Percentiles rank a stretch among this genome's conserved stretches.
Evolutionary conservation across 2,329 filamentous ascomycete genomes (phyloP).

Genomic region (Allantophomopsis cytisporea): DNA sequence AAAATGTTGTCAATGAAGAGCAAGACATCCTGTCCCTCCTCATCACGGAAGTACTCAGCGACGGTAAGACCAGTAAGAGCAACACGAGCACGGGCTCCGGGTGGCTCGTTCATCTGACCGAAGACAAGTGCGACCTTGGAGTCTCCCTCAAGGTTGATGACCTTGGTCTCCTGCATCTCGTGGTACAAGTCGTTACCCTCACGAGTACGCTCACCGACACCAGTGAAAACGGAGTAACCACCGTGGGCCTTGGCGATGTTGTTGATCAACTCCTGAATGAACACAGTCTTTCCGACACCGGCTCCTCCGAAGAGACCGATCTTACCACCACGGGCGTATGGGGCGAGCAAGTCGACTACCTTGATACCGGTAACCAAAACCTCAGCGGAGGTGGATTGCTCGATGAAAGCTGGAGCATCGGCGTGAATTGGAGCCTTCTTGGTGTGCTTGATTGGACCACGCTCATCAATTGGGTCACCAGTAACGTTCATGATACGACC

Average conservation of each 20-base stretch:
- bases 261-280: slow-evolving; percentile 99
- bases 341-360: slow-evolving; percentile 97
- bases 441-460: slow-evolving; percentile 89
- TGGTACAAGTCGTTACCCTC: slow-evolving; percentile 99
- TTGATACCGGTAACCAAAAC: slow-evolving; percentile 99
- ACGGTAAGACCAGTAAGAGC: slow-evolving; percentile 81
- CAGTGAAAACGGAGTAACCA: slow-evolving; percentile 99
- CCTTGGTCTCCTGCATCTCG: slow-evolving; percentile 99
- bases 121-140: slow-evolving; percentile 99
- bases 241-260: slow-evolving; percentile 99
- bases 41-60: slow-evolving; percentile 70
- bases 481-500: slow-evolving; percentile 99
- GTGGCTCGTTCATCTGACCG: slow-evolving; percentile 99
- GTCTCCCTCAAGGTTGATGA: slow-evolving; percentile 98
- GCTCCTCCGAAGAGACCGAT: slow-evolving; percentile 99
- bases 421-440: slow-evolving; percentile 87
- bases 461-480: slow-evolving; percentile 99
- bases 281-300: slow-evolving; percentile 99
- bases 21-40: slow-evolving; percentile 83
- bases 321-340: slow-evolving; percentile 99
- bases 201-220: slow-evolving; percentile 99
- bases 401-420: slow-evolving; percentile 81
- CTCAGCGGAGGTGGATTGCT: slow-evolving; percentile 94
- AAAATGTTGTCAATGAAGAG: slow-evolving; percentile 99
- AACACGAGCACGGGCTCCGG: slow-evolving; percentile 98